Base-by-base conservation (phyloP, 2,329 filamentous ascomycete species). In the Pseudogymnoascus sp. region DNA sequence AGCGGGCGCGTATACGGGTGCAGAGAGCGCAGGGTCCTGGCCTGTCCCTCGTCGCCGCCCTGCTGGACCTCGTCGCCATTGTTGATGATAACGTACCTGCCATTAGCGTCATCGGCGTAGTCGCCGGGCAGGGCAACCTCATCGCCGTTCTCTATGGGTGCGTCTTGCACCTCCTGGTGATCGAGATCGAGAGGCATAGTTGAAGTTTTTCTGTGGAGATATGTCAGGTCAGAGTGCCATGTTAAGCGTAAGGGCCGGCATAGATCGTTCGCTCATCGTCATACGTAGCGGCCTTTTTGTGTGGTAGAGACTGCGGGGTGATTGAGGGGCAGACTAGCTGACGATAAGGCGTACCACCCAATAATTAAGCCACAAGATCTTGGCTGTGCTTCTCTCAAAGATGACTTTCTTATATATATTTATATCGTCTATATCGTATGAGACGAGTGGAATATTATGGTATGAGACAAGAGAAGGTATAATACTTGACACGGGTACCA, bases 1-100 rank as follows among this genome's bases (percentile, higher is more conserved):
- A 97, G 80, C 29, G 88, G 83, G 60, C 89, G 85, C n/a, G 89
- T 82, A 69, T 89, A 88, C 27, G 90, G 86, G 69, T 89, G 83
- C 69, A 90, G 83, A 59, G 83, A 79, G 68, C 87, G 86, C 8
- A 65, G 62, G 60, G 33, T 45, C 31, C 29, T 33, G 18, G 58
- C 33, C 48, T 69, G 67, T 40, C 29, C 52, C 6, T 58, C 31
- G 15, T 33, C 48, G 0, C 37, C 37, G 35, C 12, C 35, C 9
- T 59, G 58, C 33, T 59, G 35, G 2, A 15, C 33, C n/a, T 33
- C 29, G 48, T 55, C 48, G 2, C 13, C 48, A 10, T 35, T 18
- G 48, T 40, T 59, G 21, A 39, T 40, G 5, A 59, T 37, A 59
- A 39, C 8, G 58, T 12, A 39, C 58, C 58, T 59, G 21, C 35